Base-by-base conservation (phyloP, 129 eudicot species). In the Pulicaria dysenterica region DNA sequence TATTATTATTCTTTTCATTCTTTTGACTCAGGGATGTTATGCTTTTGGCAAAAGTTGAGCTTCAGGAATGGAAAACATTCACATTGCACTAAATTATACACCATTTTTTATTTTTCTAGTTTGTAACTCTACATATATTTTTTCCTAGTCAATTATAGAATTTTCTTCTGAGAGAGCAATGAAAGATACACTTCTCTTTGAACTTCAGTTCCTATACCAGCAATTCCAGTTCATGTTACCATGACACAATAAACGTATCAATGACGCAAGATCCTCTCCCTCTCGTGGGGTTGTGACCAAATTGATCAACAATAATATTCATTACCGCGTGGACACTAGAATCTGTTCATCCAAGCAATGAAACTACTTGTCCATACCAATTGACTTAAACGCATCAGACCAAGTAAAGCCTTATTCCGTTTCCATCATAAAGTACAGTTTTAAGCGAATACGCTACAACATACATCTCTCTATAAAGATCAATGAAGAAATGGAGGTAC, bases 381-480 rank as follows among this genome's bases (percentile, higher is more conserved):
- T 24, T 24, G 31, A 24, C 31, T 24, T 24, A 24, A 24, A 24
- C 31, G 31, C 14, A 54, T 56, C 40, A 2, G 55, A 16, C 64
- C 65, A 36, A 59, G 38, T 19, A 59, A 13, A 10, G 55, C 4
- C 56, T 64, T 64, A 60, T 72, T 71, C 36, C 40, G 34, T 64
- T 54, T 71, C 60, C 48, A 54, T 75, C 58, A 64, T n/a, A 64
- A 74, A 64, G 51, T 58, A 68, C 36, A 58, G 44, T 62, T 53
- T 49, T 50, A 15, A 43, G 14, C 40, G 24, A 10, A 41, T 19
- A 13, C 31, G 31, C 58, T 12, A 48, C 64, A 70, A 59, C 81
- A 73, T 82, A 77, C 66, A 68, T 62, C 79, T 41, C 64, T 77
- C 34, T 61, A 61, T 61, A 14, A 61, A 63, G 78, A 82, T 72